Evolutionary conservation across 768 basidiomycete genomes (phyloP).

Genomic region (Russula emetica): DNA sequence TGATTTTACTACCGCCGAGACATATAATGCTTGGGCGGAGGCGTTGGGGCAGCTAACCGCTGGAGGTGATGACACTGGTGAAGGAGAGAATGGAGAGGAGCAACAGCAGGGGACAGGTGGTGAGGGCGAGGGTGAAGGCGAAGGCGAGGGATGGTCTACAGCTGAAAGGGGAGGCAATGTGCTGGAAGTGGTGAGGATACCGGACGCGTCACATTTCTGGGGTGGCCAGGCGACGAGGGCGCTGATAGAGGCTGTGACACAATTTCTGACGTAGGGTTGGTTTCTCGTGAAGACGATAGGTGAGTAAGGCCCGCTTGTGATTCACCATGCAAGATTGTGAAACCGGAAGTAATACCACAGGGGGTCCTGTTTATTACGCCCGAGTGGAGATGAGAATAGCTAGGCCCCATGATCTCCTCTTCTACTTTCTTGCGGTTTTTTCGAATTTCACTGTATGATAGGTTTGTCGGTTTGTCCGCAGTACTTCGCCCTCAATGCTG

Average conservation of each 20-base stretch:
- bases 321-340: background rate
- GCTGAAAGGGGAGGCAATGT: slow-evolving; percentile 9
- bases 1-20: slow-evolving; percentile 57
- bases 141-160: background rate
- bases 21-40: slow-evolving; percentile 54
- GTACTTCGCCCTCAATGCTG: background rate
- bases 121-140: slow-evolving; percentile 5
- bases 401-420: background rate
- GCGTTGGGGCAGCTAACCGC: slow-evolving; percentile 33
- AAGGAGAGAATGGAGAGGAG: background rate
- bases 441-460: background rate
- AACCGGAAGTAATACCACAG: background rate
- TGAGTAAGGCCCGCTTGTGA: background rate
- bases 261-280: slow-evolving; percentile 12
- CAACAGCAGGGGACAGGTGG: background rate
- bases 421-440: background rate
- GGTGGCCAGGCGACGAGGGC: slow-evolving; percentile 21
- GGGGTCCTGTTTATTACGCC: background rate
- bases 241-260: slow-evolving; percentile 22
- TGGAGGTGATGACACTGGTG: background rate
- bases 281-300: background rate
- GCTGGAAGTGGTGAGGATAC: slow-evolving; percentile 24
- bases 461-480: background rate
- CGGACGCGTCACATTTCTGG: slow-evolving; percentile 28
- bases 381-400: background rate